phyloP scores from a whole-genome alignment of 331 rosid species.

The Dryas integrifolia region DNA sequence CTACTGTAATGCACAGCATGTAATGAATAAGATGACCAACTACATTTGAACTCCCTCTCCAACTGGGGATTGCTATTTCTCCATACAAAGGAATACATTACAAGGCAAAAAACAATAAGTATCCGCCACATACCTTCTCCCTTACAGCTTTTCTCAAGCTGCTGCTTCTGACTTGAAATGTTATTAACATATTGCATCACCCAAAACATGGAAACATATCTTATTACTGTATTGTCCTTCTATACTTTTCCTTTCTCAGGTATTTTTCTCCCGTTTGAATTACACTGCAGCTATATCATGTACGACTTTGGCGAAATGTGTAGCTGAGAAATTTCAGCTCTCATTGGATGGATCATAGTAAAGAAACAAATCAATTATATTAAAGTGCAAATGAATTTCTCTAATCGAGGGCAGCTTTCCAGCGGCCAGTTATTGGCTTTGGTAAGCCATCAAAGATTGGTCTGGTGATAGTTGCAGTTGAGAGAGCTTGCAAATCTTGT shows the following conservation, averaged over 20 bases:
- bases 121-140: neutral
- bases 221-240: constrained; percentile 29
- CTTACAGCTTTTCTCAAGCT: constrained; percentile 9
- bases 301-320: constrained; percentile 24
- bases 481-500: constrained; percentile 64
- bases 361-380: constrained; percentile 38
- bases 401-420: constrained; percentile 85
- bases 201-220: constrained; percentile 1
- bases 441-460: constrained; percentile 87
- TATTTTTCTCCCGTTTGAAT: constrained; percentile 23
- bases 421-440: constrained; percentile 70
- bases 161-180: constrained; percentile 9
- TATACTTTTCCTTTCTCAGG: constrained; percentile 17
- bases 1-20: too few species aligned
- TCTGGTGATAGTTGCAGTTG: constrained; percentile 48
- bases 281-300: constrained; percentile 34
- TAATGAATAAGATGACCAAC: neutral
- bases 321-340: constrained; percentile 17
- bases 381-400: constrained; percentile 25
- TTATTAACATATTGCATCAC: neutral
- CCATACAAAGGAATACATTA: constrained; percentile 1
- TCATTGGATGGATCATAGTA: constrained; percentile 5
- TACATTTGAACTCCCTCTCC: neutral
- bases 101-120: constrained; percentile 1
- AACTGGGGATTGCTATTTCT: neutral